Base-by-base conservation (phyloP, 2,329 filamentous ascomycete genomes). In the Exserohilum rostratum region DNA sequence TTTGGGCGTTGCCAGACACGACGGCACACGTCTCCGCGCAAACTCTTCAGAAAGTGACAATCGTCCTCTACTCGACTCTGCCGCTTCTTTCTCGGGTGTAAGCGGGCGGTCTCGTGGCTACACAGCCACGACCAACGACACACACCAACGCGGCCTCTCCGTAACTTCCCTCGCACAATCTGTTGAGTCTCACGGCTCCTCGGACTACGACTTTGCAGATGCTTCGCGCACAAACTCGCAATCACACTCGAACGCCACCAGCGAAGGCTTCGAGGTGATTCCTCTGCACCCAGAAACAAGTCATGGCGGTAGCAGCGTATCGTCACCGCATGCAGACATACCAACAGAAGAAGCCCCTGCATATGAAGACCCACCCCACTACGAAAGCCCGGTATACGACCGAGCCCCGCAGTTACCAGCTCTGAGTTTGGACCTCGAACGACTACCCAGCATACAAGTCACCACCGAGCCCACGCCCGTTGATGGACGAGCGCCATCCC, bases 11-110 rank as follows among this genome's bases (percentile, higher is more conserved):
- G 90, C 89, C 0, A 82, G 88, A 39, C 89, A 90, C 65, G 90
- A 95, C 65, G 90, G 90, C 45, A 90, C 89, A 1, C 81, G 90
- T 40, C 76, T 95, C 25, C 83, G 90, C 27, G 88, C 88, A 31
- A 89, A 87, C 67, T 92, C 88, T 58, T 82, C 80, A 15, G 90
- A 92, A 62, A 90, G 87, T 65, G 89, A 93, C 69, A 80, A 86
- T 27, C 79, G 87, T 38, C 89, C 89, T 1, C 77, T 93, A 7
- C 80, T 93, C 11, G 89, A 88, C 30, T 87, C 88, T 60, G 86
- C 88, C 1, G 90, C 88, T 2, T 87, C 84, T 63, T 88, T 90
- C 31, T 74, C 71, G 11, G 73, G 70, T 5, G 61, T 64, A 38
- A 70, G 66, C 45, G 50, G 60, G 9, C 64, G 65, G 7, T 65